Evolutionary conservation across 805 yeast genomes (phyloP).

Genomic region (Metschnikowia sp.): DNA sequence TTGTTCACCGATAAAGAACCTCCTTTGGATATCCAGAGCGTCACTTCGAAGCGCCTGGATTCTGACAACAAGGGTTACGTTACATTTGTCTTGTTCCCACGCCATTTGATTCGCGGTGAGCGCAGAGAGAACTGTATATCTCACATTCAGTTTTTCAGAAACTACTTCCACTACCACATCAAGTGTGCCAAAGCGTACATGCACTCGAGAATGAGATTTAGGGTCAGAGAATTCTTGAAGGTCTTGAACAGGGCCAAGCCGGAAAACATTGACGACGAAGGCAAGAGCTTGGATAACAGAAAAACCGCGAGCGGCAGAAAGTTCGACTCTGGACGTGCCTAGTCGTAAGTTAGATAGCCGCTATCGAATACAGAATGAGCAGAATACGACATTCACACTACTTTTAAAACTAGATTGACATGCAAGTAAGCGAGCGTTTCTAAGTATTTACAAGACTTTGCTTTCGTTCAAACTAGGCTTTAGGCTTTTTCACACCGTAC

Average conservation of each 20-base stretch:
- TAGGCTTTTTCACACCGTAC: constrained; percentile 89
- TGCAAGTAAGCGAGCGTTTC: too few relatives aligned
- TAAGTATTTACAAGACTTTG: too few relatives aligned
- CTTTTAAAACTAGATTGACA: too few relatives aligned
- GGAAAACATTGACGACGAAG: constrained; percentile 76
- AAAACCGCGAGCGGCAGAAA: constrained; percentile 74
- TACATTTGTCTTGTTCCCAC: constrained; percentile 74
- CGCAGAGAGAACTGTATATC: constrained; percentile 84
- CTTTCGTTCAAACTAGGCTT: constrained; percentile 17
- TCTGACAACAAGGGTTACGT: constrained; percentile 49
- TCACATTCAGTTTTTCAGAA: constrained; percentile 88
- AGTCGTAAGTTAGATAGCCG: neutral
- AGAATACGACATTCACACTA: too few relatives aligned
- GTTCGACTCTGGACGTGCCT: constrained; percentile 38
- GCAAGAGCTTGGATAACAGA: constrained; percentile 43
- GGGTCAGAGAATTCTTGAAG: constrained; percentile 91
- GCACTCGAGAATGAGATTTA: constrained; percentile 96
- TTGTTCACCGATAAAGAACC: constrained; percentile 84
- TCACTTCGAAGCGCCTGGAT: constrained; percentile 43
- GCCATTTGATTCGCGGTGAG: constrained; percentile 62
- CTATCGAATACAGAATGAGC: too few relatives aligned
- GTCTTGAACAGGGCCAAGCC: constrained; percentile 96
- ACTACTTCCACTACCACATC: constrained; percentile 97
- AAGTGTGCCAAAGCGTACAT: constrained; percentile 97
- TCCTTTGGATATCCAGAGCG: constrained; percentile 68